Percentiles rank a stretch among this genome's conserved stretches.
Conservation (phyloP, 2,329 filamentous ascomycete species). For the Ophiosphaerella narmari region DNA sequence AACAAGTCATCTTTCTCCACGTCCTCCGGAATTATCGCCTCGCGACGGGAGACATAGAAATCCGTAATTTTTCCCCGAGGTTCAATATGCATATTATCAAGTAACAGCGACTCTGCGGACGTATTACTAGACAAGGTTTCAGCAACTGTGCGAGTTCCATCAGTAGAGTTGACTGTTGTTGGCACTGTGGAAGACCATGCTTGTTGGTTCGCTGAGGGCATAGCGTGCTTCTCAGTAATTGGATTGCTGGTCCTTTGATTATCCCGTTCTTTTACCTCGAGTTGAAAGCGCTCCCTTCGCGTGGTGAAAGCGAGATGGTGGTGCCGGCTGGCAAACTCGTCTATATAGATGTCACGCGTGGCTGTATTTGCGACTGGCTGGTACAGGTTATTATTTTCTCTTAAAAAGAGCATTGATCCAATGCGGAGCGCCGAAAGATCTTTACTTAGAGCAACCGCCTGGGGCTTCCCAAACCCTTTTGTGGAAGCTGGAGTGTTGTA, state of each 20-base stretch:
- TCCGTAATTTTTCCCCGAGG: not conserved
- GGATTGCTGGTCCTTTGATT: no score
- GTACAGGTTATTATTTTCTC: not conserved
- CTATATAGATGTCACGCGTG: not conserved
- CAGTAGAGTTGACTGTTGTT: not conserved
- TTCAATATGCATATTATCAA: no score
- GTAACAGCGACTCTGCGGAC: not conserved
- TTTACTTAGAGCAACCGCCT: not conserved
- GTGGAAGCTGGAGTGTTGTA: not conserved
- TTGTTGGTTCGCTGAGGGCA: no score
- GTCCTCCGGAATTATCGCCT: not conserved
- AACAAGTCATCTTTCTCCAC: not conserved
- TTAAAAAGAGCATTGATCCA: not conserved
- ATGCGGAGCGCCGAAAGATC: not conserved
- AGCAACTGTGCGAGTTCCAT: not conserved
- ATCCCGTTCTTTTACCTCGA: no score
- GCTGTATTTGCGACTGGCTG: not conserved
- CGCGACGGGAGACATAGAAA: not conserved
- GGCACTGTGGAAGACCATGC: not conserved
- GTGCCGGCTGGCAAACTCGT: conserved; percentile 2
- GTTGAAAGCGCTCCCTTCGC: no score
- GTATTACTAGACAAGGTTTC: not conserved
- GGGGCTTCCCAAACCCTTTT: not conserved
- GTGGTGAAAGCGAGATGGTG: not conserved
- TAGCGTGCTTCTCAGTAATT: no score